A percentile compares a stretch with the other conserved stretches of the same genome.
These are phyloP conservation scores for Cryptococcus sp. DNA, from an alignment of 1,284 basidiomycete genomes.

Conservation along the genomic window DNA sequence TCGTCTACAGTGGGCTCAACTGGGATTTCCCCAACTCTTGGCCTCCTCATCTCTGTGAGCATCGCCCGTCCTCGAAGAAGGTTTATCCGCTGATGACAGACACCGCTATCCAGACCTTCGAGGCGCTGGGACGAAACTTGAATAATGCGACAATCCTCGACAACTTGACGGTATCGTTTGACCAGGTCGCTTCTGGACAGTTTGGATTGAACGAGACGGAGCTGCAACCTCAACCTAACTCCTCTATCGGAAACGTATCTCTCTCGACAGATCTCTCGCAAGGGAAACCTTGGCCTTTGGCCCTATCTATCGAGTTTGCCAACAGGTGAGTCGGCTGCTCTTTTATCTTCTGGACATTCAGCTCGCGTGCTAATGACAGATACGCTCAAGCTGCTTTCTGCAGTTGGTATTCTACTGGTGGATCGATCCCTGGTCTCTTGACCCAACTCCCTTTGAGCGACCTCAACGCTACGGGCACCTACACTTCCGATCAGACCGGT, in stretches of 20 bases:
- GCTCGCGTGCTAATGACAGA: conserved; percentile 53
- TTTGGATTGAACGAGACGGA: conserved; percentile 61
- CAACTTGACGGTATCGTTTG: conserved; percentile 53
- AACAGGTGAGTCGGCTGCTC: conserved; percentile 18
- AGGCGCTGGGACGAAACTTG: conserved; percentile 42
- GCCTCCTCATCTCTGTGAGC: not conserved
- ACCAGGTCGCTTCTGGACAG: conserved; percentile 66
- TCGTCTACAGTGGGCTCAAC: conserved; percentile 54
- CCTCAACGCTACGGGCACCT: conserved; percentile 63
- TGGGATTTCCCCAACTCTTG: conserved; percentile 50
- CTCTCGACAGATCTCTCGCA: conserved; percentile 32
- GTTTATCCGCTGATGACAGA: not conserved
- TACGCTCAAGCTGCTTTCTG: conserved; percentile 78
- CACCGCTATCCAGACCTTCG: conserved; percentile 71
- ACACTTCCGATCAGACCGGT: conserved; percentile 29
- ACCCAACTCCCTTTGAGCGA: conserved; percentile 62
- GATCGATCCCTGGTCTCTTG: conserved; percentile 63
- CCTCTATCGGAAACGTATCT: conserved; percentile 52
- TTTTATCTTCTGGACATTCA: not conserved
- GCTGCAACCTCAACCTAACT: conserved; percentile 62
- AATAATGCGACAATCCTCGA: conserved; percentile 23
- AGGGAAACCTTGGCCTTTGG: conserved; percentile 49
- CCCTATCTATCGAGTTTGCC: conserved; percentile 56
- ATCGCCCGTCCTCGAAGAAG: not conserved
- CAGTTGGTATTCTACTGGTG: conserved; percentile 78